A percentile compares a stretch with the other conserved stretches of the same genome.
Conservation (phyloP, 2,329 filamentous ascomycete species). For the Aspergillus japonicus region DNA sequence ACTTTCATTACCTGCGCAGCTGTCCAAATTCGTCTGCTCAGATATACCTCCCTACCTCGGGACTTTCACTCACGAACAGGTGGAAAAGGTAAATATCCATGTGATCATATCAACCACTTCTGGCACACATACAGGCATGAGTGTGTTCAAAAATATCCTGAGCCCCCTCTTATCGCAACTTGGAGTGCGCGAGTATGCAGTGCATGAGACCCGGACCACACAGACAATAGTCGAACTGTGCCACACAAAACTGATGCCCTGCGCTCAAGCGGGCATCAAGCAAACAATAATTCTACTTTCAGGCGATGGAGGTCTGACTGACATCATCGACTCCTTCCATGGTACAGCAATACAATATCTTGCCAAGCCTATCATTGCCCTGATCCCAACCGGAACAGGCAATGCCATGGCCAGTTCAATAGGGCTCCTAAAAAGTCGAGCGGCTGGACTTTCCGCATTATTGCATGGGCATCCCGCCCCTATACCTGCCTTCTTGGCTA, state of each 20-base stretch:
- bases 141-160: conserved; percentile 58
- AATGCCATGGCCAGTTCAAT: conserved; percentile 47
- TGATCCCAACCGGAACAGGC: conserved; percentile 55
- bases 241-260: conserved; percentile 46
- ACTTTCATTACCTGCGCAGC: conserved; percentile 4
- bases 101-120: conserved; percentile 68
- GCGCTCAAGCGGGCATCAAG: conserved; percentile 47
- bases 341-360: conserved; percentile 23
- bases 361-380: conserved; percentile 55
- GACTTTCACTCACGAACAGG: not conserved
- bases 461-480: conserved; percentile 49
- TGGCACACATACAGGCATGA: conserved; percentile 58
- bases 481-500: conserved; percentile 54
- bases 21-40: conserved; percentile 17
- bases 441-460: conserved; percentile 56
- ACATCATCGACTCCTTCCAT: conserved; percentile 70
- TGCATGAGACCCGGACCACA: conserved; percentile 63
- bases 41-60: conserved; percentile 25
- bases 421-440: conserved; percentile 28
- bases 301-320: conserved; percentile 83
- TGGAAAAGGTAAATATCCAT: conserved; percentile 40
- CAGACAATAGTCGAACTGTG: conserved; percentile 67
- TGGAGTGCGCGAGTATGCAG: conserved; percentile 49
- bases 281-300: conserved; percentile 75
- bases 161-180: conserved; percentile 55